Evolutionary conservation across 2,329 filamentous ascomycete species (phyloP).

Genomic region (Trichothecium roseum): DNA sequence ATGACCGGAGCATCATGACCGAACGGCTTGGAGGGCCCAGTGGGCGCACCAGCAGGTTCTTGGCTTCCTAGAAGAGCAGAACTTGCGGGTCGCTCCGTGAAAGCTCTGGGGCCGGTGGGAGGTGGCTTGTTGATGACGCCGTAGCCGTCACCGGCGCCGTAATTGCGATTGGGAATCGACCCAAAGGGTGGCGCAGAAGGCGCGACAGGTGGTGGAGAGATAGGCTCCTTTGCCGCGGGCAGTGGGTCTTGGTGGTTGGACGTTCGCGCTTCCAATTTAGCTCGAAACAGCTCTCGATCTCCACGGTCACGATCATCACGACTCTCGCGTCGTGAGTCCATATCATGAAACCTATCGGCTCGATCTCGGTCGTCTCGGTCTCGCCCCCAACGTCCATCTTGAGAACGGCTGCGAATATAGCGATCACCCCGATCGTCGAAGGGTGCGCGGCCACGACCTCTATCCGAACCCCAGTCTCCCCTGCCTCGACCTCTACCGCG

Average conservation of each 20-base stretch:
- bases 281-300: conserved; percentile 35
- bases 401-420: conserved; percentile 56
- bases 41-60: conserved; percentile 9
- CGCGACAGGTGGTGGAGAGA: conserved; percentile 46
- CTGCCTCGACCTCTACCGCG: conserved; percentile 38
- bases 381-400: conserved; percentile 49
- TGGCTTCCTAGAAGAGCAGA: conserved; percentile 5
- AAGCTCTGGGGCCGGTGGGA: conserved; percentile 42
- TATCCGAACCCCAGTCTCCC: conserved; percentile 28
- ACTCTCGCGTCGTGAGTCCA: conserved; percentile 29
- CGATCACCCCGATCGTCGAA: conserved; percentile 52
- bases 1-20: conserved; percentile 27
- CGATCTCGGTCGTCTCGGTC: conserved; percentile 46
- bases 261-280: conserved; percentile 38
- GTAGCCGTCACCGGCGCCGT: conserved; percentile 19
- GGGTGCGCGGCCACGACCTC: conserved; percentile 45
- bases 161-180: conserved; percentile 38
- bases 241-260: conserved; percentile 35
- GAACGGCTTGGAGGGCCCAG: conserved; percentile 30
- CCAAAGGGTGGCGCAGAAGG: conserved; percentile 50
- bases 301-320: conserved; percentile 37
- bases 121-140: conserved; percentile 33
- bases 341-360: conserved; percentile 29
- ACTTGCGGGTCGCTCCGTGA: conserved; percentile 33
- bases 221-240: conserved; percentile 34